These are phyloP conservation scores for Marasmius oreades DNA, from an alignment of 1,284 basidiomycete species.

Conservation along the genomic window DNA sequence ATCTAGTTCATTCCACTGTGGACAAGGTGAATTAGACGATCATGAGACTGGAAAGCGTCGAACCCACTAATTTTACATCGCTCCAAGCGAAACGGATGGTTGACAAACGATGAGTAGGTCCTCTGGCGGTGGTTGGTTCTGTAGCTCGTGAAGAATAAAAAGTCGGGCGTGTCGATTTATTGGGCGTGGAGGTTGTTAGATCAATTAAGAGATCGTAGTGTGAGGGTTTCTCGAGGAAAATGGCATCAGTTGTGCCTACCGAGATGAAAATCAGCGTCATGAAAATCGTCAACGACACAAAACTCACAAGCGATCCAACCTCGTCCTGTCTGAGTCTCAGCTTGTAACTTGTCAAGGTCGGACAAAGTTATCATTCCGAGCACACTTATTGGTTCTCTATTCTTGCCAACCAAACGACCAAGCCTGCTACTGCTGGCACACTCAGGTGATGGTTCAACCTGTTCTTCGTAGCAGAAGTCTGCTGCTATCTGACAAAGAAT, in stretches of 20 bases:
- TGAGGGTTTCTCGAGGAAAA: slow-evolving; percentile 73
- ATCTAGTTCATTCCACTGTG: slow-evolving; percentile 71
- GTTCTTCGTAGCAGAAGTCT: slow-evolving; percentile 65
- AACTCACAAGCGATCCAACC: slow-evolving; percentile 76
- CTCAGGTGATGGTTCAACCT: slow-evolving; percentile 29
- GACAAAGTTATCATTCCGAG: slow-evolving; percentile 75
- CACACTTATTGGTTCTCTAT: slow-evolving; percentile 54
- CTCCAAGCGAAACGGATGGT: slow-evolving; percentile 74
- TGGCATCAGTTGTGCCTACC: slow-evolving; percentile 70
- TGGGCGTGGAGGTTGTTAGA: slow-evolving; percentile 60
- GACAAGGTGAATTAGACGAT: background rate
- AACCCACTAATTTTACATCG: slow-evolving; percentile 64
- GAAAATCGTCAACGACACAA: background rate
- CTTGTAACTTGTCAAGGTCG: slow-evolving; percentile 58
- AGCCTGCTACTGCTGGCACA: slow-evolving; percentile 21
- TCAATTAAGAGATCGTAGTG: slow-evolving; percentile 78
- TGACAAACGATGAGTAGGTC: slow-evolving; percentile 52
- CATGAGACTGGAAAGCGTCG: background rate
- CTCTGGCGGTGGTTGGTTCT: slow-evolving; percentile 30
- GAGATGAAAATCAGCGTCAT: slow-evolving; percentile 1
- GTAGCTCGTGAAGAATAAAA: slow-evolving; percentile 56
- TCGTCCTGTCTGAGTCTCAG: slow-evolving; percentile 50
- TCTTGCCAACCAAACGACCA: slow-evolving; percentile 39
- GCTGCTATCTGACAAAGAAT: slow-evolving; percentile 71
- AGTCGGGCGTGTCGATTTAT: slow-evolving; percentile 57